Evolutionary conservation across 352 stramenopile genomes (phyloP), one percentile per base, ranked within the genome.

Genomic region (Globisporangium uncinulatum): DNA sequence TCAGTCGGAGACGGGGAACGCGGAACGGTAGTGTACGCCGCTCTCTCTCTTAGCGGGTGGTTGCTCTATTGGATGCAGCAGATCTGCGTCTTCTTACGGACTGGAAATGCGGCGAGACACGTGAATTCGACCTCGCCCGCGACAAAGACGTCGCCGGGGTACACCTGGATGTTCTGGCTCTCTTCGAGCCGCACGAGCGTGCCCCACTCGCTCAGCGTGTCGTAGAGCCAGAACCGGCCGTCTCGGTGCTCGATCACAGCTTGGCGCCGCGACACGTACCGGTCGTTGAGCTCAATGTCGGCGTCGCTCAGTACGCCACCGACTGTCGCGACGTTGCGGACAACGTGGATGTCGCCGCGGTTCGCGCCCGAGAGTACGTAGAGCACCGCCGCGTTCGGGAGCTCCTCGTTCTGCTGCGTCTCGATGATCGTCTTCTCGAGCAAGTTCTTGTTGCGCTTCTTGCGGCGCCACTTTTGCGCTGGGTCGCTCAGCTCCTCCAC

Each of bases 361-460:
- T 92, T 87, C 6, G 76, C 72, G 0, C 82, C 79, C 0, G 79
- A 83, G n/a, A 92, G 73, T n/a, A 89, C 72, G 62, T 92, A 92
- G 44, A 90, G 48, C 9, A 92, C 82, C 24, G 89, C 57, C 11
- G 82, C 79, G 37, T 79, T 84, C 7, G 67, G 42, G 24, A 89
- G 56, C 9, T 83, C 63, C 0, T 52, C 24, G 39, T 86, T 84
- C 11, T 77, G 70, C 54, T 87, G 67, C 0, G 73, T 81, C 31
- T 83, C 71, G 15, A 79, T 17, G 14, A 90, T 63, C 0, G 69
- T 84, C 32, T 85, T 74, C 31, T 90, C 74, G 5, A 90, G 58
- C 41, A 92, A 44, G 13, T 74, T 66, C 42, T 79, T 83, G 65
- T 92, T 89, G 43, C 79, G 77, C 57, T 92, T 92, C 59, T 90